A percentile compares a stretch with the other conserved stretches of the same genome.
These are phyloP conservation scores for Marsdenia floribunda DNA, from an alignment of 257 asterid genomes.

Conservation along the genomic window DNA sequence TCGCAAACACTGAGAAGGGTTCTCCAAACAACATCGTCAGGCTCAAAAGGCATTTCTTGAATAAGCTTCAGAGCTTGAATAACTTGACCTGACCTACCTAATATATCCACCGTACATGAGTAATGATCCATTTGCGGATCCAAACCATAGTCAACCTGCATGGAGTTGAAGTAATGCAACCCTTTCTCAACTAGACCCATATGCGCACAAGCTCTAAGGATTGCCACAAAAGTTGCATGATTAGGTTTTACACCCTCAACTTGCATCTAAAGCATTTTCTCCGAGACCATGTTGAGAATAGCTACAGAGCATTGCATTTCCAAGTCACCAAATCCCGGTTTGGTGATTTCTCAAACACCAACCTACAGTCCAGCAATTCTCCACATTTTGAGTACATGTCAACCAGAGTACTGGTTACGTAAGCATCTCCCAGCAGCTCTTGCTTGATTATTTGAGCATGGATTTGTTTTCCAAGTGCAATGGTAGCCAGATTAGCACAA, in stretches of 20 bases:
- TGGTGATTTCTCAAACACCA: slow-evolving; percentile 63
- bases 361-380: slow-evolving; percentile 56
- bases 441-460: slow-evolving; percentile 87
- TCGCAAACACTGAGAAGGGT: slow-evolving; percentile 77
- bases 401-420: slow-evolving; percentile 75
- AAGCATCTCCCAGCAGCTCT: slow-evolving; percentile 66
- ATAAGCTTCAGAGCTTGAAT: slow-evolving; percentile 63
- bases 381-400: slow-evolving; percentile 98
- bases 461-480: slow-evolving; percentile 83
- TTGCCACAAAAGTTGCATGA: slow-evolving; percentile 81
- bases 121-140: slow-evolving; percentile 79
- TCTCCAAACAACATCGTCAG: slow-evolving; percentile 85
- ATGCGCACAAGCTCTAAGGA: slow-evolving; percentile 89
- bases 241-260: slow-evolving; percentile 49
- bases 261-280: slow-evolving; percentile 66
- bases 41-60: slow-evolving; percentile 71
- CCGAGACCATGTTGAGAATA: slow-evolving; percentile 80
- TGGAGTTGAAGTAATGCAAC: slow-evolving; percentile 48
- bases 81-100: slow-evolving; percentile 62
- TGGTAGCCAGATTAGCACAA: slow-evolving; percentile 78
- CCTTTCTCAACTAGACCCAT: slow-evolving; percentile 68
- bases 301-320: slow-evolving; percentile 82
- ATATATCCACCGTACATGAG: slow-evolving; percentile 79
- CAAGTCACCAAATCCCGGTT: slow-evolving; percentile 75
- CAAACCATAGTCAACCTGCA: slow-evolving; percentile 48